Conservation (phyloP, 306 rosid genomes). For the Trifolium dubium region DNA sequence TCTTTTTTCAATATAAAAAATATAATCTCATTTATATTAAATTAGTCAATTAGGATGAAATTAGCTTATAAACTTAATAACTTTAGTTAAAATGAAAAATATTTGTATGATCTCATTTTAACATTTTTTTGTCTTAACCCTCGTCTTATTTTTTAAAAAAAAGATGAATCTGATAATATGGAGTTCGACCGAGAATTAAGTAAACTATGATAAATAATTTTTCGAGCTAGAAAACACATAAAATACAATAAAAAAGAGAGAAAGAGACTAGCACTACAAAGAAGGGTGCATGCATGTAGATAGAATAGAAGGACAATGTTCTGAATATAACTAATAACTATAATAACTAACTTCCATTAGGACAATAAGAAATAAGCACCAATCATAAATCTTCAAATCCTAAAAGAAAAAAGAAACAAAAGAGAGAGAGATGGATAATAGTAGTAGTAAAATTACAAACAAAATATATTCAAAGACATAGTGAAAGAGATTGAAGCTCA, state of each 20-base stretch:
- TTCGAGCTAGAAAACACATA: neutral
- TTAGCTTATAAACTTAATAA: neutral
- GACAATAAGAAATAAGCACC: slow-evolving; percentile 48
- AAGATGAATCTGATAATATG: neutral
- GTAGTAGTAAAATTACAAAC: slow-evolving; percentile 14
- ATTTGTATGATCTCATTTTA: neutral
- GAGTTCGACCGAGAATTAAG: neutral
- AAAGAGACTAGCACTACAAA: slow-evolving; percentile 23
- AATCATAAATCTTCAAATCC: slow-evolving; percentile 41
- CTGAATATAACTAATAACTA: slow-evolving; percentile 52
- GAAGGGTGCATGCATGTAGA: slow-evolving; percentile 27
- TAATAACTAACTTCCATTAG: slow-evolving; percentile 76
- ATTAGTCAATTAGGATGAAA: neutral
- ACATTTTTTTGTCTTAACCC: neutral
- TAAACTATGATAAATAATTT: neutral
- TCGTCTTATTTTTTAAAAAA: neutral
- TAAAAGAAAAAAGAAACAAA: slow-evolving; percentile 21
- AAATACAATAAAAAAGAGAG: neutral
- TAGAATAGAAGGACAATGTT: slow-evolving; percentile 44
- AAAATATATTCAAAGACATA: slow-evolving; percentile 36
- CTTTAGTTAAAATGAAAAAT: neutral
- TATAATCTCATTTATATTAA: no score
- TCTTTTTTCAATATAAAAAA: neutral
- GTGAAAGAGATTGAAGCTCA: slow-evolving; percentile 39
- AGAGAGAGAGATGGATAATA: slow-evolving; percentile 14